Conservation (phyloP, 75 land plant species). For the Picea sitchensis region DNA sequence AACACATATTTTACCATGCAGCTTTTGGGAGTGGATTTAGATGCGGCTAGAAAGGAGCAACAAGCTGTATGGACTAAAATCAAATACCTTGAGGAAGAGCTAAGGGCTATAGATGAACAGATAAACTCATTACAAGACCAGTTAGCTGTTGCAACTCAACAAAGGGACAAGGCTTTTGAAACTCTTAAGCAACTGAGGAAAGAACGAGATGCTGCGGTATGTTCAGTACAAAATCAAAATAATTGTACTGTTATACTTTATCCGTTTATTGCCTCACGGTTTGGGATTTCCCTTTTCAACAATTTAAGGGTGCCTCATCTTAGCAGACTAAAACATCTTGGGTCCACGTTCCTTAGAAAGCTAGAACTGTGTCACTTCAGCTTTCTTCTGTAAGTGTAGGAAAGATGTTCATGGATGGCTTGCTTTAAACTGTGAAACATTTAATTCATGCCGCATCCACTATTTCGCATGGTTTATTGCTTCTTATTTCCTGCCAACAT, state of each 20-base stretch:
- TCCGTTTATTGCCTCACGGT: neutral
- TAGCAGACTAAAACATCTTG: neutral
- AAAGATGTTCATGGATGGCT: neutral
- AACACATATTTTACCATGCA: constrained; percentile 17
- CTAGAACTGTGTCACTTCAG: neutral
- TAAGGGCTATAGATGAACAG: constrained; percentile 32
- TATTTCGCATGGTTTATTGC: neutral
- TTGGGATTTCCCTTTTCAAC: neutral
- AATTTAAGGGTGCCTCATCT: neutral
- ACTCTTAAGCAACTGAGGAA: constrained; percentile 27
- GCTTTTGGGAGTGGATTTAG: constrained; percentile 61
- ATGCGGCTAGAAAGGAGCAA: constrained; percentile 54
- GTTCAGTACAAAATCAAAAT: constrained; percentile 3
- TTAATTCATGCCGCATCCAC: too few species aligned
- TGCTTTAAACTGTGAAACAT: neutral
- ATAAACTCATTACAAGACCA: constrained; percentile 40
- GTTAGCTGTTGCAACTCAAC: constrained; percentile 19
- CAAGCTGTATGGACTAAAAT: constrained; percentile 28
- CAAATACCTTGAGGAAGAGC: constrained; percentile 38
- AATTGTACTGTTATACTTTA: neutral
- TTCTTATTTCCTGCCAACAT: too few species aligned
- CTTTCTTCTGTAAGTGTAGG: neutral
- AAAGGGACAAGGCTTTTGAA: constrained; percentile 46
- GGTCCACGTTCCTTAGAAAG: too few species aligned
- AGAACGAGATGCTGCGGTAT: constrained; percentile 44